phyloP scores from a whole-genome alignment of 768 basidiomycete genomes.

The Mycena maculata region DNA sequence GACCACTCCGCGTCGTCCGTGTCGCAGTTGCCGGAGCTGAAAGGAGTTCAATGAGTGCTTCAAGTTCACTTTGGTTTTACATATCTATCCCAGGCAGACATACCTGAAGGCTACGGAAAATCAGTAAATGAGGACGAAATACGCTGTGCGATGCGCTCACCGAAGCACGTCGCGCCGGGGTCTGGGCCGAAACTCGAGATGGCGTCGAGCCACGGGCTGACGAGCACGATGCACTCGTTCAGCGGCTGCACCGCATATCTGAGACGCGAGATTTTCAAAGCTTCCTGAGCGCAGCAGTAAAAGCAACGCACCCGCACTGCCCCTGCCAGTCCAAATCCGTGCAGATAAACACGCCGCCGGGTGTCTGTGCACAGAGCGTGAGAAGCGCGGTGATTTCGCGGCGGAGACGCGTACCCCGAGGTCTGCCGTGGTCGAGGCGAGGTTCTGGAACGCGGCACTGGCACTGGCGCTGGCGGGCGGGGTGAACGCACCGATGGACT shows the following conservation, averaged over 20 bases:
- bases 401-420: conserved; percentile 22
- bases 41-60: too few relatives aligned
- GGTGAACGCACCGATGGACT: conserved; percentile 26
- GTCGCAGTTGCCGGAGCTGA: conserved; percentile 33
- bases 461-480: conserved; percentile 11
- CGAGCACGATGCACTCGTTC: conserved; percentile 34
- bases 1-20: conserved; percentile 30
- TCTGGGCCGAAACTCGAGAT: conserved; percentile 34
- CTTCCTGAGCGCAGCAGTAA: not conserved
- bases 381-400: not conserved
- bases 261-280: not conserved
- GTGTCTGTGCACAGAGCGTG: conserved; percentile 14
- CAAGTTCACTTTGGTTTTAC: too few relatives aligned
- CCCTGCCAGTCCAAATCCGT: conserved; percentile 22
- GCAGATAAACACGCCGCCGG: conserved; percentile 34
- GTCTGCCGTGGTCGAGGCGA: not conserved
- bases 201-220: conserved; percentile 24
- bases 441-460: not conserved
- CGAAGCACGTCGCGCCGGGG: conserved; percentile 33
- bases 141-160: conserved; percentile 1
- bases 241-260: conserved; percentile 34
- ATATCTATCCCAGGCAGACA: not conserved
- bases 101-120: conserved; percentile 16
- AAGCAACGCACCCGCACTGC: conserved; percentile 27
- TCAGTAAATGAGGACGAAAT: not conserved